A percentile compares a stretch with the other conserved stretches of the same genome.
These are phyloP conservation scores for Xerocomellus chrysenteron DNA, from an alignment of 768 basidiomycete species.

Conservation along the genomic window DNA sequence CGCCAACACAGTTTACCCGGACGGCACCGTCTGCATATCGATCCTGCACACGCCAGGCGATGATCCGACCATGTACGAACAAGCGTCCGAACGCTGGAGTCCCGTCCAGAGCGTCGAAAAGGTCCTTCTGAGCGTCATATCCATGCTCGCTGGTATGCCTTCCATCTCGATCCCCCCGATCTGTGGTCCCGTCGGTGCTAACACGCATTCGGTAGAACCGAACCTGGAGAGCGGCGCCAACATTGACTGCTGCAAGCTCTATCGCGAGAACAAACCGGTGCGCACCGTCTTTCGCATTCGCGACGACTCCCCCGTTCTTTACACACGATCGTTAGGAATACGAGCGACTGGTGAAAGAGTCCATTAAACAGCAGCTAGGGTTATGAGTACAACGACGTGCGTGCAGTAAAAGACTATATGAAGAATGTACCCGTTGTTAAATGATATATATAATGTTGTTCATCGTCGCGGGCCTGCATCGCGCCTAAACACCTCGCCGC, in stretches of 20 bases:
- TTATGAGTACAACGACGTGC: constrained; percentile 39
- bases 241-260: constrained; percentile 96
- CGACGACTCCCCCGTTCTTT: background rate
- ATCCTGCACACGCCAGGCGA: constrained; percentile 95
- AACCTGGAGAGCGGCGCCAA: constrained; percentile 98
- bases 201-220: constrained; percentile 57
- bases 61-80: constrained; percentile 91
- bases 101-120: constrained; percentile 99
- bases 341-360: constrained; percentile 79
- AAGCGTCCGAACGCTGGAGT: constrained; percentile 95
- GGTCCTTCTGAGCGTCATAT: constrained; percentile 92
- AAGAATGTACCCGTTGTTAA: constrained; percentile 8
- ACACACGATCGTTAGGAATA: constrained; percentile 58
- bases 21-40: constrained; percentile 97
- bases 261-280: constrained; percentile 77
- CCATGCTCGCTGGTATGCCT: constrained; percentile 86
- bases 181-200: background rate
- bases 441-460: background rate
- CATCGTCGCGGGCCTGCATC: constrained; percentile 10
- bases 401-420: constrained; percentile 18
- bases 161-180: background rate
- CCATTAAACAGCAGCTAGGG: constrained; percentile 84
- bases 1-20: constrained; percentile 67
- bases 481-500: constrained; percentile 48
- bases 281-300: constrained; percentile 6